phyloP scores from a whole-genome alignment of 306 rosid species.

The Arachis stenosperma region DNA sequence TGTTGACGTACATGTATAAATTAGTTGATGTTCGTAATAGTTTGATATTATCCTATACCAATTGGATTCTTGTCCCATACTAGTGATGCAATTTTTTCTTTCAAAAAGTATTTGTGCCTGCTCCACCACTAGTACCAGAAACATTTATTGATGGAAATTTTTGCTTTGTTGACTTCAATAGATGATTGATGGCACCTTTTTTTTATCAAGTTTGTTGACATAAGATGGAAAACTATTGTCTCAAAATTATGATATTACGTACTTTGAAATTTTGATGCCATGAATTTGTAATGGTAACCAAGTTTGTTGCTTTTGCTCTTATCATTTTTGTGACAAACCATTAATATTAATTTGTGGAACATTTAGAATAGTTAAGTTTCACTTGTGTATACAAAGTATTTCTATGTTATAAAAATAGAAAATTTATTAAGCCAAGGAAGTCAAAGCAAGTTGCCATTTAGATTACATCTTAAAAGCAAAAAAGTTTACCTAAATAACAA shows the following conservation, averaged over 20 bases:
- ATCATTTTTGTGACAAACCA: neutral
- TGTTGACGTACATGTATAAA: slow-evolving; percentile 45
- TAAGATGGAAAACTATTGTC: neutral
- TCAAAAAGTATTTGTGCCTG: too few species aligned
- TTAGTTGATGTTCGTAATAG: slow-evolving; percentile 37
- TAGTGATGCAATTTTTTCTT: too few species aligned
- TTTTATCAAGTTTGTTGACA: neutral
- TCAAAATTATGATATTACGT: neutral
- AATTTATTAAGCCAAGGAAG: too few species aligned
- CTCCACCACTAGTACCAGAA: neutral
- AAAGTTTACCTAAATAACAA: too few species aligned
- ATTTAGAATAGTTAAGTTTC: slow-evolving; percentile 14
- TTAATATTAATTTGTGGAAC: neutral
- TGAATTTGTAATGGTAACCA: neutral
- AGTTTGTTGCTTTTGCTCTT: neutral
- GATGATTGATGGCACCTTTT: neutral
- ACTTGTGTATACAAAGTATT: neutral
- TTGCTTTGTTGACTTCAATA: neutral
- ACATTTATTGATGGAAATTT: neutral
- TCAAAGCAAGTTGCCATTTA: too few species aligned
- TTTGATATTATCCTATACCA: neutral
- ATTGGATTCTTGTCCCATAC: too few species aligned
- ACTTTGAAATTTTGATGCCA: neutral
- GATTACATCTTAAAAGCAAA: too few species aligned
- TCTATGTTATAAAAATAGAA: too few species aligned